A percentile compares a stretch with the other conserved stretches of the same genome.
Conservation (phyloP, 1,139 yeast genomes). For the Geotrichum histeridarum region DNA sequence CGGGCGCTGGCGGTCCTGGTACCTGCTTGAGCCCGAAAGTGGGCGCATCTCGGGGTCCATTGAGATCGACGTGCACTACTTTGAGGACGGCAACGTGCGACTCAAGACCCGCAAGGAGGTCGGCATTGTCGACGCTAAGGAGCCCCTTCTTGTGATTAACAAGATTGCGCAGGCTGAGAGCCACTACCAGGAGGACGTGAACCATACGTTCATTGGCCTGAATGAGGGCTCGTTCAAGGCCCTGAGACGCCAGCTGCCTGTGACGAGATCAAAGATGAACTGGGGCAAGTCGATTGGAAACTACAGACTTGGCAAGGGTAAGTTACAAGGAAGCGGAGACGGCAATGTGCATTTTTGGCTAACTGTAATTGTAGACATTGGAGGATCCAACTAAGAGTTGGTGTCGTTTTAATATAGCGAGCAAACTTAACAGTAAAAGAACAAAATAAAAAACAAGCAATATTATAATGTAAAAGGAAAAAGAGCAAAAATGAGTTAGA, state of each 20-base stretch:
- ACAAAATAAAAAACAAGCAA: neutral
- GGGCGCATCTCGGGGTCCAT: conserved; percentile 50
- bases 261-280: conserved; percentile 83
- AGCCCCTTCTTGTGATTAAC: conserved; percentile 41
- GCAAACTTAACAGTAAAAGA: neutral
- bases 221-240: conserved; percentile 79
- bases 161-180: conserved; percentile 59
- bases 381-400: conserved; percentile 14
- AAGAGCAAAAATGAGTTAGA: neutral
- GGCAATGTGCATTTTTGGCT: neutral
- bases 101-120: conserved; percentile 53
- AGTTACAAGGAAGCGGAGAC: neutral
- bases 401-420: neutral
- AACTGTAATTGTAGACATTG: conserved; percentile 14
- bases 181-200: conserved; percentile 53
- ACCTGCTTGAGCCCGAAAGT: conserved; percentile 39
- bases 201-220: conserved; percentile 61
- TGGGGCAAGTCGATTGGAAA: conserved; percentile 95
- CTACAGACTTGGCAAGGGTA: conserved; percentile 84
- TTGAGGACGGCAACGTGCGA: conserved; percentile 92
- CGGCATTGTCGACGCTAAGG: conserved; percentile 26
- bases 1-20: conserved; percentile 81
- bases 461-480: neutral
- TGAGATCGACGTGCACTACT: conserved; percentile 77
- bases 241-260: conserved; percentile 84